Percentiles rank a stretch among this genome's conserved stretches.
These are phyloP conservation scores for Colletotrichum sp. DNA, from an alignment of 2,329 filamentous ascomycete species.

Conservation along the genomic window DNA sequence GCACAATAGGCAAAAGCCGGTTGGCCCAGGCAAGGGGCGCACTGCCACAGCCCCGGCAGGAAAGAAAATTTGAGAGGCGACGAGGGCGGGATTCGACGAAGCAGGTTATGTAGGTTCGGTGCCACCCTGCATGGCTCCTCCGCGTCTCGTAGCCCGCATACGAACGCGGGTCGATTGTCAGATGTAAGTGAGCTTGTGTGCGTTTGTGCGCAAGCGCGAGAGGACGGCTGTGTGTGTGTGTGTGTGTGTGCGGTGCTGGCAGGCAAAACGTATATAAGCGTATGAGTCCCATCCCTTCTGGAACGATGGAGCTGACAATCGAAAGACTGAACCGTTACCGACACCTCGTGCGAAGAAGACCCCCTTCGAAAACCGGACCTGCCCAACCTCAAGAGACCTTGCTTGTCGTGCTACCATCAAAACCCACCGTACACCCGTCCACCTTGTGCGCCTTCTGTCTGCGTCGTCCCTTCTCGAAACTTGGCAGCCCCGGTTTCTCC, in stretches of 20 bases:
- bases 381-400: neutral
- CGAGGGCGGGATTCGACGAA: neutral
- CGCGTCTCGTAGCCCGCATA: slow-evolving; percentile 18
- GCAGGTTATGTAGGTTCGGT: slow-evolving; percentile 11
- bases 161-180: slow-evolving; percentile 15
- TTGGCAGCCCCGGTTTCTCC: slow-evolving; percentile 17
- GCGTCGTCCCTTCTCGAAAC: neutral
- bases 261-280: slow-evolving; percentile 19
- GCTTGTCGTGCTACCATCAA: neutral
- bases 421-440: neutral
- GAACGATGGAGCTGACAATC: slow-evolving; percentile 5
- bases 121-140: slow-evolving; percentile 19
- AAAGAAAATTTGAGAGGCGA: neutral
- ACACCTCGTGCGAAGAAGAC: neutral
- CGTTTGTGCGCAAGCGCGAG: slow-evolving; percentile 1
- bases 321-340: slow-evolving; percentile 4
- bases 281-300: slow-evolving; percentile 12
- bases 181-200: slow-evolving; percentile 21
- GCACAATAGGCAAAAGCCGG: neutral
- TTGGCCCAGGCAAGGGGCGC: neutral
- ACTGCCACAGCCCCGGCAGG: neutral
- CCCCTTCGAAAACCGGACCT: neutral
- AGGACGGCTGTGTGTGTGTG: neutral
- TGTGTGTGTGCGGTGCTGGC: neutral
- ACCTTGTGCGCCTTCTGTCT: neutral